Evolutionary conservation across 306 rosid species (phyloP).

Genomic region (Clitoria ternatea): DNA sequence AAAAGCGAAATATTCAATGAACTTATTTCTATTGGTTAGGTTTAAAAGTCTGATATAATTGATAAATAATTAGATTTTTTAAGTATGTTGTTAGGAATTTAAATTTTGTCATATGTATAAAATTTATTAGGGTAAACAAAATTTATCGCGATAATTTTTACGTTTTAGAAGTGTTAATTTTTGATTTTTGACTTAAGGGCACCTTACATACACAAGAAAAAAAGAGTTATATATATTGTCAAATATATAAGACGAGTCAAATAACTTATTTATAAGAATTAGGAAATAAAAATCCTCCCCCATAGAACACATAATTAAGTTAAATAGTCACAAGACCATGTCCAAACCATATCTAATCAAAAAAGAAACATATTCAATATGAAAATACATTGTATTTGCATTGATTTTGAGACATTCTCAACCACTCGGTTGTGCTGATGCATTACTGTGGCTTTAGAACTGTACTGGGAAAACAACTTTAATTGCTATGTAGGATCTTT

Average conservation of each 20-base stretch:
- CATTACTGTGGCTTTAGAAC: slow-evolving; percentile 2
- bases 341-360: not conserved
- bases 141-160: too few relatives aligned
- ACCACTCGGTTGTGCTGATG: not conserved
- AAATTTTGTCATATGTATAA: too few relatives aligned
- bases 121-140: too few relatives aligned
- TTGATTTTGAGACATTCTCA: not conserved
- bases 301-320: not conserved
- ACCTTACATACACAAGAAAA: too few relatives aligned
- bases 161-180: too few relatives aligned
- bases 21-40: not conserved
- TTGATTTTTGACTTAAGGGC: too few relatives aligned
- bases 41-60: too few relatives aligned
- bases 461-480: not conserved
- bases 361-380: not conserved
- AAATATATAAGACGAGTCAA: not conserved
- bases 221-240: too few relatives aligned
- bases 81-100: too few relatives aligned
- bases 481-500: not conserved
- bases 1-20: not conserved
- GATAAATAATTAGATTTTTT: too few relatives aligned
- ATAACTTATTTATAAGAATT: not conserved
- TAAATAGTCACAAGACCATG: not conserved
- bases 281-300: not conserved
- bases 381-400: not conserved